Evolutionary conservation across 495 filamentous ascomycete species (phyloP).

Genomic region (Trichoderma asperelloides): DNA sequence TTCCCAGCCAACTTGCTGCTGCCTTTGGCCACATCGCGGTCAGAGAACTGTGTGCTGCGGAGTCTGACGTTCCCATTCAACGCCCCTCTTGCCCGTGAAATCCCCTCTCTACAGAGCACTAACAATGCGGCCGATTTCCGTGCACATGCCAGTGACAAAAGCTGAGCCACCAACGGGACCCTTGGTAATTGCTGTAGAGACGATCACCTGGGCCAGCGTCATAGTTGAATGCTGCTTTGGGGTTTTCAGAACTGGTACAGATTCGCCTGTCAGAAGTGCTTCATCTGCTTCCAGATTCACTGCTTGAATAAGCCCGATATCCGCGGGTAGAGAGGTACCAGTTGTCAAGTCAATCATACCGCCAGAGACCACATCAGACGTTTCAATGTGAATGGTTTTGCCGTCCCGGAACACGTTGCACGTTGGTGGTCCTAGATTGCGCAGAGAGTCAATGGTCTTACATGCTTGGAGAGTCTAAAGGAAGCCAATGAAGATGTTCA

Average conservation of each 20-base stretch:
- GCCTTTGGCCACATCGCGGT: constrained; percentile 49
- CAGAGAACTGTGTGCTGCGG: constrained; percentile 16
- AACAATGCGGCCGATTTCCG: constrained; percentile 67
- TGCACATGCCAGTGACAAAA: constrained; percentile 55
- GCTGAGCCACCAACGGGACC: constrained; percentile 51
- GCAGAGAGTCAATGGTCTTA: constrained; percentile 7
- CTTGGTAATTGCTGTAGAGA: constrained; percentile 51
- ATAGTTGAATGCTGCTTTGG: constrained; percentile 28
- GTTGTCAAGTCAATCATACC: constrained; percentile 65
- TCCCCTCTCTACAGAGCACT: constrained; percentile 38
- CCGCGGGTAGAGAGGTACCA: constrained; percentile 65
- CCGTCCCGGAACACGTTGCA: constrained; percentile 54
- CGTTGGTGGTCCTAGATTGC: constrained; percentile 41
- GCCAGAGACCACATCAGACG: constrained; percentile 57
- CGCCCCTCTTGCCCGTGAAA: constrained; percentile 28
- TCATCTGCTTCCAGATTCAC: constrained; percentile 66
- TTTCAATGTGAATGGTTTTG: constrained; percentile 45
- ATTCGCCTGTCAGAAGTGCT: constrained; percentile 59
- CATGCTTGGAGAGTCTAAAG: constrained; percentile 26
- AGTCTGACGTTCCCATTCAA: background rate
- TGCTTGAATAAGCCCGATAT: constrained; percentile 56
- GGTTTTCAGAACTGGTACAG: constrained; percentile 47
- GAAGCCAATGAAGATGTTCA: constrained; percentile 38
- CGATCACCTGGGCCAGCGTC: constrained; percentile 48
- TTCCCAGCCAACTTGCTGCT: constrained; percentile 47